Conservation (phyloP, 169 alveolate species). For the Eimeria maxima region DNA sequence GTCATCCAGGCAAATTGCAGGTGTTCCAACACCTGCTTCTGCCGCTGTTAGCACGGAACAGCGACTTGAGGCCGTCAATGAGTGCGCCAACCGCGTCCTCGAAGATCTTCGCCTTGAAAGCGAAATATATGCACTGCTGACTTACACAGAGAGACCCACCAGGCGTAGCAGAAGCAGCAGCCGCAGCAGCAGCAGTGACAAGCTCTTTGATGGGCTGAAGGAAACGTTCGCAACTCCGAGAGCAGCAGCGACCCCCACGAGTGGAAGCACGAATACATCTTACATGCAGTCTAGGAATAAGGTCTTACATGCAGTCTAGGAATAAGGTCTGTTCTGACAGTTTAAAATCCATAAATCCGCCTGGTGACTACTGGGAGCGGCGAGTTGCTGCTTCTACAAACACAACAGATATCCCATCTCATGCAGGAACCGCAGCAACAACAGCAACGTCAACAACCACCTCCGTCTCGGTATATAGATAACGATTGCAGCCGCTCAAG, state of each 20-base stretch:
- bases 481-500: not conserved
- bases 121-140: constrained; percentile 12
- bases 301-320: too few species aligned
- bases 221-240: constrained; percentile 2
- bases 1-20: constrained; percentile 16
- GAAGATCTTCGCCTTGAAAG: constrained; percentile 45
- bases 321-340: not conserved
- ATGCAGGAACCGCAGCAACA: constrained; percentile 21
- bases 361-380: constrained; percentile 35
- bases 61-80: constrained; percentile 46
- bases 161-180: constrained; percentile 44
- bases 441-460: not conserved
- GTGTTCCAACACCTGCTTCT: constrained; percentile 7
- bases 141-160: constrained; percentile 26
- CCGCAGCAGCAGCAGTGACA: constrained; percentile 31
- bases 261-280: not conserved
- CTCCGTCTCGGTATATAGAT: not conserved
- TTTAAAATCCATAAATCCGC: not conserved
- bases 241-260: constrained; percentile 18
- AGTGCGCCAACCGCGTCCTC: constrained; percentile 57
- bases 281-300: not conserved
- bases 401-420: not conserved
- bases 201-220: constrained; percentile 15
- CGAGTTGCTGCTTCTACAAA: not conserved
- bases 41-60: not conserved